Evolutionary conservation across 2,329 filamentous ascomycete genomes (phyloP).

Genomic region (Graphilbum sp.): DNA sequence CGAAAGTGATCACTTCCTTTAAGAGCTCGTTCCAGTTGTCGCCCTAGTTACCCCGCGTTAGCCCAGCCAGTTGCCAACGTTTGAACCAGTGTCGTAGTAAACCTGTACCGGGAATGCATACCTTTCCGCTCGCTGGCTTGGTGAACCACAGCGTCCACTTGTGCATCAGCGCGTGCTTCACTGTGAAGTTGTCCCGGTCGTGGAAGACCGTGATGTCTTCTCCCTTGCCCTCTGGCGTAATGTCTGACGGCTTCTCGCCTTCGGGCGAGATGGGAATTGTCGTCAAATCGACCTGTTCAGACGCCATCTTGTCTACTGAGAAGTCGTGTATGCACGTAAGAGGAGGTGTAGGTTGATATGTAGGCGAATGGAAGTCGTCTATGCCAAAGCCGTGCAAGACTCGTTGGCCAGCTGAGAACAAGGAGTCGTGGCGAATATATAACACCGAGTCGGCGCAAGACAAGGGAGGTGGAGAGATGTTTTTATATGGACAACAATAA

Average conservation of each 20-base stretch:
- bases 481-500: no score
- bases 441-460: no score
- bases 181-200: conserved; percentile 97
- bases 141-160: conserved; percentile 99
- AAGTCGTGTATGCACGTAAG: no score
- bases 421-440: no score
- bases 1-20: conserved; percentile 97
- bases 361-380: no score
- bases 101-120: no score
- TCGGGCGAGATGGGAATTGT: conserved; percentile 52
- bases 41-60: conserved; percentile 54
- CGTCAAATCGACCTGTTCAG: conserved; percentile 46
- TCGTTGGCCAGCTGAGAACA: no score
- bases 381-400: no score
- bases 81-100: no score
- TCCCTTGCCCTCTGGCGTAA: conserved; percentile 26
- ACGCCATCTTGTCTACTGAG: conserved; percentile 17
- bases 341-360: no score
- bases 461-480: background rate
- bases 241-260: conserved; percentile 34
- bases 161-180: conserved; percentile 96
- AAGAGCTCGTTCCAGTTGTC: conserved; percentile 98
- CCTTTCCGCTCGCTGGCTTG: conserved; percentile 92
- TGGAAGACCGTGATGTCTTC: conserved; percentile 90
- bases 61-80: no score